Conservation (phyloP, 23 red algal species). For the Gracilaria gracilis region DNA sequence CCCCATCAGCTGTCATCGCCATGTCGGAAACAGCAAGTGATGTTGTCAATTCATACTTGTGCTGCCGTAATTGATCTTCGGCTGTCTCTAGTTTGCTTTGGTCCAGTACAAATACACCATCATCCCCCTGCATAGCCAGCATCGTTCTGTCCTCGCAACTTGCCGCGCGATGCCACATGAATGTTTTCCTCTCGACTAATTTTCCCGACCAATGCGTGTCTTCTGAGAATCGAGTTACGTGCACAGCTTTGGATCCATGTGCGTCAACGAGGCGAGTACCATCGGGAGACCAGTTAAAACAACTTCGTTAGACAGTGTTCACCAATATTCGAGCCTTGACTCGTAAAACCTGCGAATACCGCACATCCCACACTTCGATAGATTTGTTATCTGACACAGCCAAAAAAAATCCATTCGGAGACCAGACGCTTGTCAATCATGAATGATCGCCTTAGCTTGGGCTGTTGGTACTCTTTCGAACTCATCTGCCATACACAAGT, state of each 20-base stretch:
- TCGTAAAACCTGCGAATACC: not conserved
- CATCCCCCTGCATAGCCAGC: not conserved
- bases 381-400: not conserved
- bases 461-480: too few relatives aligned
- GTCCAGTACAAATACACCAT: slow-evolving; percentile 3
- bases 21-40: not conserved
- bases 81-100: not conserved
- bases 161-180: not conserved
- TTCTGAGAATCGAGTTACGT: slow-evolving; percentile 15
- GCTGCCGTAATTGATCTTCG: not conserved
- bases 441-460: too few relatives aligned
- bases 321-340: not conserved
- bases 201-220: too few relatives aligned
- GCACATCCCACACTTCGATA: slow-evolving; percentile 1
- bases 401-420: not conserved
- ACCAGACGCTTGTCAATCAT: too few relatives aligned
- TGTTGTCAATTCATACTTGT: not conserved
- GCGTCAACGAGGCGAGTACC: not conserved
- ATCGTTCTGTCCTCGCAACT: not conserved
- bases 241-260: slow-evolving; percentile 1
- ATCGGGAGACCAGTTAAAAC: not conserved
- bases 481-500: not conserved
- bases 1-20: not conserved
- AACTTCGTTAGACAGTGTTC: not conserved
- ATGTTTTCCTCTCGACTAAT: too few relatives aligned